These are phyloP conservation scores for Cercospora citrullina DNA, from an alignment of 2,329 filamentous ascomycete genomes.

Conservation along the genomic window DNA sequence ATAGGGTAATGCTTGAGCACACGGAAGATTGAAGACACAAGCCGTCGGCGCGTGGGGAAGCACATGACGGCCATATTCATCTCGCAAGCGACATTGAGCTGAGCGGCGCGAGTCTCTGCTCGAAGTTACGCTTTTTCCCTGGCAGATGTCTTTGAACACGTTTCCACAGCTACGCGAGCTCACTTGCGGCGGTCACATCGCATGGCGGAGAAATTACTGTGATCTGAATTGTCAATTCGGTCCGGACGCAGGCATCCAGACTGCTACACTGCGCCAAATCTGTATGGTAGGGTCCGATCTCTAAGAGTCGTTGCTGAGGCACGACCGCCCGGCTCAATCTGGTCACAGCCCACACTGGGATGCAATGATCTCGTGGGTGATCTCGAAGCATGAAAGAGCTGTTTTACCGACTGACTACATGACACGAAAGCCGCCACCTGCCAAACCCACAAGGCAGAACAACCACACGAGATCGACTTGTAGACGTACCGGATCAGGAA, in stretches of 20 bases:
- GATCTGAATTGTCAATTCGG: background rate
- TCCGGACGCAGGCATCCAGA: background rate
- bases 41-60: background rate
- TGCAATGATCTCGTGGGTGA: background rate
- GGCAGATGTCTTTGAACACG: background rate
- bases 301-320: background rate
- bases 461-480: background rate
- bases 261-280: background rate
- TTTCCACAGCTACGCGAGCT: too few species aligned
- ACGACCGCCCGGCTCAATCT: background rate
- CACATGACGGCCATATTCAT: background rate
- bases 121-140: background rate
- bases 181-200: too few species aligned
- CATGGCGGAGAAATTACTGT: background rate
- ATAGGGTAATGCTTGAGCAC: background rate
- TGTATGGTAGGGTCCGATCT: background rate
- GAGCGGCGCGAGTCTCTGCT: background rate
- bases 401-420: background rate
- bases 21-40: background rate
- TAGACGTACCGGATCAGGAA: background rate
- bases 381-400: background rate
- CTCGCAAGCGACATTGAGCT: background rate
- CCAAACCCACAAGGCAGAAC: background rate
- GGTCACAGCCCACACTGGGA: too few species aligned
- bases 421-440: background rate